Percentiles rank a stretch among this genome's conserved stretches.
phyloP scores from a whole-genome alignment of 2,329 filamentous ascomycete species.

The Mariannaea sp. region DNA sequence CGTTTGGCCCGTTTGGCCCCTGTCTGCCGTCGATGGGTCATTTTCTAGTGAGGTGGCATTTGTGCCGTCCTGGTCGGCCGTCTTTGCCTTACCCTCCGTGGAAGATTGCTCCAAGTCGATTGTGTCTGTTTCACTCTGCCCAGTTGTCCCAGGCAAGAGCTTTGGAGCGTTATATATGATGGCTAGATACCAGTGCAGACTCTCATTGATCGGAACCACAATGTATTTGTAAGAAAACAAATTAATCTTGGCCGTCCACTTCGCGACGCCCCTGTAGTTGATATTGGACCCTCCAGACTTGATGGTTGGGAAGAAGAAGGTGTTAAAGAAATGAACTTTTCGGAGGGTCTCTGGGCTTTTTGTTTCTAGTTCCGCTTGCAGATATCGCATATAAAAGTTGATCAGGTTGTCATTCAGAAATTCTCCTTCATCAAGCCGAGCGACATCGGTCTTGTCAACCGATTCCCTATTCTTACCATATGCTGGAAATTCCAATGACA shows the following conservation, averaged over 20 bases:
- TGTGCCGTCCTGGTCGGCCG: conserved; percentile 26
- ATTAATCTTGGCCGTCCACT: conserved; percentile 87
- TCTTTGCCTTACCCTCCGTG: conserved; percentile 11
- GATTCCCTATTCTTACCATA: conserved; percentile 64
- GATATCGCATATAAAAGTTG: conserved; percentile 79
- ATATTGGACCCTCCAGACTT: conserved; percentile 66
- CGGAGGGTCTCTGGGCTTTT: conserved; percentile 60
- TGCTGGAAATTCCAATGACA: conserved; percentile 65
- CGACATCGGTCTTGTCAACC: conserved; percentile 74
- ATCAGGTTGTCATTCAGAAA: conserved; percentile 94
- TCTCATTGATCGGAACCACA: conserved; percentile 88
- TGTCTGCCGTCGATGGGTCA: conserved; percentile 15
- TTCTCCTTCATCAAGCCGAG: conserved; percentile 78
- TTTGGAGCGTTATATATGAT: conserved; percentile 89
- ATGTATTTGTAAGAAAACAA: conserved; percentile 87
- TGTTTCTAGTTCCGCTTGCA: conserved; percentile 65
- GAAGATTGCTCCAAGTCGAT: conserved; percentile 24
- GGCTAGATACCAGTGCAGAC: conserved; percentile 89
- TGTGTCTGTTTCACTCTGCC: conserved; percentile 11
- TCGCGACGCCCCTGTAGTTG: conserved; percentile 83
- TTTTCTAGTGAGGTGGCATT: conserved; percentile 35
- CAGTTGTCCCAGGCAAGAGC: conserved; percentile 48
- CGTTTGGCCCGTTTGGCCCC: conserved; percentile 14
- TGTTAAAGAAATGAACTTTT: conserved; percentile 87
- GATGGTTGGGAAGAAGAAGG: conserved; percentile 85